Conservation (phyloP, 208 protist species). For the Giardia muris region DNA sequence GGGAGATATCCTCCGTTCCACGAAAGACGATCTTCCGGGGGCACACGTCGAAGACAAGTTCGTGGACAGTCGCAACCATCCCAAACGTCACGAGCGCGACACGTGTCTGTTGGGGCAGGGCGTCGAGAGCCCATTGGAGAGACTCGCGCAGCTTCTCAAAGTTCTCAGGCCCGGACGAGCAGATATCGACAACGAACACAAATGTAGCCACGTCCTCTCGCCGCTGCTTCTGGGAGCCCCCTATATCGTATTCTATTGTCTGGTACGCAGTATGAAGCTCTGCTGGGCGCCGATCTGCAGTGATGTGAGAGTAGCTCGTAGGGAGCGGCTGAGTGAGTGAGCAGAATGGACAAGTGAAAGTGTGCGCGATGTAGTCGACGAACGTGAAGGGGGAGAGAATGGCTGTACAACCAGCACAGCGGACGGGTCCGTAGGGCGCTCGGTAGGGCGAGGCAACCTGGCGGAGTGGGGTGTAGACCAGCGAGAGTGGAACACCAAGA, state of each 20-base stretch:
- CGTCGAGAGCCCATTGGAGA: background rate
- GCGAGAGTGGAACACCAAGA: background rate
- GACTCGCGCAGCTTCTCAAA: background rate
- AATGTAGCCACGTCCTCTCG: background rate
- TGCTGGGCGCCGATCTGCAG: background rate
- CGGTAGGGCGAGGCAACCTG: background rate
- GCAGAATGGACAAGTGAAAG: constrained; percentile 2
- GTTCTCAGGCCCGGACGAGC: background rate
- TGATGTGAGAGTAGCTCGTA: background rate
- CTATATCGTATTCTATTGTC: background rate
- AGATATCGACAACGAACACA: background rate
- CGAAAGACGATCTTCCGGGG: constrained; percentile 21
- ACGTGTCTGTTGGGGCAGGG: background rate
- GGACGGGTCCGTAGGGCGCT: background rate
- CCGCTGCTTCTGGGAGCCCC: background rate
- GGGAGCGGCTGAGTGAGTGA: background rate
- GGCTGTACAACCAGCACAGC: constrained; percentile 1
- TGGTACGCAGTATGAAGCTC: background rate
- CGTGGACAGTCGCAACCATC: constrained; percentile 11
- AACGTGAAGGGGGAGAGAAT: constrained; percentile 9
- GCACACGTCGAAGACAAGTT: constrained; percentile 11
- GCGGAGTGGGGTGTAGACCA: constrained; percentile 12
- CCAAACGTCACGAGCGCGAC: constrained; percentile 1
- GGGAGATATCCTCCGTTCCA: background rate
- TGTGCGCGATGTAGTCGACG: background rate